phyloP scores from a whole-genome alignment of 108 stramenopile genomes.

The Nannochloropsis oceanica region DNA sequence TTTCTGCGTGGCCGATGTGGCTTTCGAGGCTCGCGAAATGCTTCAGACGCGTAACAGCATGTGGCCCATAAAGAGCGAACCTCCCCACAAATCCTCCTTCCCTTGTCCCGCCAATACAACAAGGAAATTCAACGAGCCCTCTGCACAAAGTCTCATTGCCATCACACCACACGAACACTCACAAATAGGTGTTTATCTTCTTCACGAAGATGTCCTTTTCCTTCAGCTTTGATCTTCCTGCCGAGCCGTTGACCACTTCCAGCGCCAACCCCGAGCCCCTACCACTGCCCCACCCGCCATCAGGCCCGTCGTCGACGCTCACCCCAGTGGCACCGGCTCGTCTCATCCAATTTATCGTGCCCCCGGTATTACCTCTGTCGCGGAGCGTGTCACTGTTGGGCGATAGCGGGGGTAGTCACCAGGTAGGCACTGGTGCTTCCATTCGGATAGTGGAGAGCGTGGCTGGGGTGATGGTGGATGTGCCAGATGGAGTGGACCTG shows the following conservation, averaged over 20 bases:
- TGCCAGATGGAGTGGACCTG: constrained; percentile 17
- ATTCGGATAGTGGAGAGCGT: neutral
- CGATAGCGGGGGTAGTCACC: too few species aligned
- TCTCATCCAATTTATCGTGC: too few species aligned
- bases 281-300: neutral
- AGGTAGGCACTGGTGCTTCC: too few species aligned
- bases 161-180: neutral
- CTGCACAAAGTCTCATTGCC: neutral
- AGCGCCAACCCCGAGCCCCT: neutral
- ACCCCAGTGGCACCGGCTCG: too few species aligned
- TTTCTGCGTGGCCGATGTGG: too few species aligned
- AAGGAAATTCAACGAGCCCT: too few species aligned
- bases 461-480: neutral
- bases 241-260: neutral
- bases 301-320: too few species aligned
- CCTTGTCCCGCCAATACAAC: neutral
- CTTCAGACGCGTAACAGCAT: too few species aligned
- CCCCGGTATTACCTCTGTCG: too few species aligned
- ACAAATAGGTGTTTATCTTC: neutral
- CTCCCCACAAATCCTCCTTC: neutral
- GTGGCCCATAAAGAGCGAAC: neutral
- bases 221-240: neutral
- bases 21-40: too few species aligned
- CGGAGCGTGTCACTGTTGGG: too few species aligned
- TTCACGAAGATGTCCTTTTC: neutral